Conservation (phyloP, 2,329 filamentous ascomycete genomes). For the Fusarium xylarioides region DNA sequence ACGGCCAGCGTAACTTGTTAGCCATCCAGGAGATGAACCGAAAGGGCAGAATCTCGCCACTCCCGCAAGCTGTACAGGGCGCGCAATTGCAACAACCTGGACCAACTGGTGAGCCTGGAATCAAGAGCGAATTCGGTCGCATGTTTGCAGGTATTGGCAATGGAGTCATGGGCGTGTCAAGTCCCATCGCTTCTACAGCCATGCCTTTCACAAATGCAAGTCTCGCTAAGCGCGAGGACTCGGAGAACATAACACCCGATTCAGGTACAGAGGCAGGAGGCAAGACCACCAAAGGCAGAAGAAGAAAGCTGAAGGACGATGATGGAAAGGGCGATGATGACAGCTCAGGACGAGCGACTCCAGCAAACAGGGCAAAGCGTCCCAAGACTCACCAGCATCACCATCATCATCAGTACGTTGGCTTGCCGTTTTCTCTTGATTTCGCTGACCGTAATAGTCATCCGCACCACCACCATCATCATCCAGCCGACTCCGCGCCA, state of each 20-base stretch:
- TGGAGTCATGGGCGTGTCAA: conserved; percentile 62
- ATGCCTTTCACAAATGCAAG: conserved; percentile 58
- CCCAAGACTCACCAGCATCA: conserved; percentile 73
- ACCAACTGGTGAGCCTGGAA: conserved; percentile 83
- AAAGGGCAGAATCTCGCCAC: conserved; percentile 83
- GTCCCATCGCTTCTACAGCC: conserved; percentile 56
- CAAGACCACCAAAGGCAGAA: conserved; percentile 62
- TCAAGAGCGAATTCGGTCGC: conserved; percentile 93
- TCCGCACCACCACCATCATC: conserved; percentile 69
- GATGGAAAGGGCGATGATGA: conserved; percentile 74
- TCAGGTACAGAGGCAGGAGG: conserved; percentile 51
- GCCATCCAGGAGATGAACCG: conserved; percentile 83
- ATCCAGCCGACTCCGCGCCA: conserved; percentile 57
- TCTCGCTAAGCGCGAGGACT: conserved; percentile 63
- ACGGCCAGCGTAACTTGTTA: conserved; percentile 71
- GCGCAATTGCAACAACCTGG: conserved; percentile 83
- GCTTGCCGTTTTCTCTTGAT: neutral
- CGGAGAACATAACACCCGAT: conserved; percentile 56
- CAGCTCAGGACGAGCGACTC: conserved; percentile 68
- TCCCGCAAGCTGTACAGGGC: conserved; percentile 93
- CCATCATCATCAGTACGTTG: conserved; percentile 72
- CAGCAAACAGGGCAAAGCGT: conserved; percentile 69
- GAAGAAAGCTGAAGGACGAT: conserved; percentile 81
- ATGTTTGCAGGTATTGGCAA: conserved; percentile 93
- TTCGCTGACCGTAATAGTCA: conserved; percentile 45